Evolutionary conservation across 1,284 basidiomycete genomes (phyloP), one percentile per base, ranked within the genome.

Genomic region (Hemileia vastatrix): DNA sequence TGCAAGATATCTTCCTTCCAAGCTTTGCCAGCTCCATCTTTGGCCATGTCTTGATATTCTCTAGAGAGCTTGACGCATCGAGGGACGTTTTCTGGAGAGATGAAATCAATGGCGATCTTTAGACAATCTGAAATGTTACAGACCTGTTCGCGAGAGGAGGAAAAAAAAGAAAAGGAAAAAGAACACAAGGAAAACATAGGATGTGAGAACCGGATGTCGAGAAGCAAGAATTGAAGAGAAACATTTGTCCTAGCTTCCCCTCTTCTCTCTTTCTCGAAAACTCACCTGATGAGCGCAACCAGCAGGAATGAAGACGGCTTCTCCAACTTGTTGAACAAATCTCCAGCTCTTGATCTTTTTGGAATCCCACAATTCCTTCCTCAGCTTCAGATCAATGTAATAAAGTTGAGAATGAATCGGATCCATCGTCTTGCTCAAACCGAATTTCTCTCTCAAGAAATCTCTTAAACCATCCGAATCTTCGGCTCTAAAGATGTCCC

Each of bases 1-100:
- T 94, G 90, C 67, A 96, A 79, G 2, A 94, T 88, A 72, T 96
- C 92, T 73, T 93, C 88, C 77, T 93, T 93, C 92, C 92, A 96
- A 43, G 83, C 85, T 78, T 84, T 84, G n/a, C n/a, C n/a, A n/a
- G n/a, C n/a, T 48, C 82, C 81, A 36, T 70, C 68, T 72, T 86
- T 84, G 71, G 94, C 93, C 77, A 92, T 86, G 72, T 84, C 83
- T 63, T 91, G 82, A 78, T 95, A 96, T 77, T 96, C 93, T 66
- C 81, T 80, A 57, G 88, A 90, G 57, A 95, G 80, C 75, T 81
- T 80, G 76, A 89, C 88, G 77, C 90, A 94, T 21, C 88, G 82
- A 57, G 79, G 80, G 40, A 95, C 85, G 72, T 94, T 95, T 78
- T 96, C 88, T 13, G 90, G 86, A 77, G 87, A 90, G 67, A 96